Conservation (phyloP, 2,329 filamentous ascomycete genomes). For the Fusarium tricinctum region DNA sequence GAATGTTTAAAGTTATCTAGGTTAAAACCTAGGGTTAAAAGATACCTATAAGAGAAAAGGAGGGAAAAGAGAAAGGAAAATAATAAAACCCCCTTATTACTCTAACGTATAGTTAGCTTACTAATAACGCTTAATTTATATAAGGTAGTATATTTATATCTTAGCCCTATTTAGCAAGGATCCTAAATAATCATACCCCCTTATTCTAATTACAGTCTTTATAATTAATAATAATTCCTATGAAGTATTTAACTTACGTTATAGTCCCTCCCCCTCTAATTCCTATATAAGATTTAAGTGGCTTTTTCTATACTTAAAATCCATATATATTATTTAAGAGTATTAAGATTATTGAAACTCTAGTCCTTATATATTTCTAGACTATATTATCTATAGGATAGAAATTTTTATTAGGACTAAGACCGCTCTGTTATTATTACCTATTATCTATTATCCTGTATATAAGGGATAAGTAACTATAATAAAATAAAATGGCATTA, state of each 20-base stretch:
- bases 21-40: too few relatives aligned
- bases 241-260: not conserved
- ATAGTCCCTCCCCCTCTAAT: not conserved
- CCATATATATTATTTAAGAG: not conserved
- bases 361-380: not conserved
- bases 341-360: not conserved
- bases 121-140: not conserved
- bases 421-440: not conserved
- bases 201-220: not conserved
- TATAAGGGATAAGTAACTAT: not conserved
- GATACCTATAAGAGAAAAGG: too few relatives aligned
- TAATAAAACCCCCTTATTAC: too few relatives aligned
- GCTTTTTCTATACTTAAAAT: not conserved
- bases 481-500: not conserved
- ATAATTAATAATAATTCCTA: not conserved
- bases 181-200: not conserved
- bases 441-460: not conserved
- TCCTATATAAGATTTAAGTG: not conserved
- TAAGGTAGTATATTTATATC: not conserved
- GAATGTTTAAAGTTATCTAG: too few relatives aligned
- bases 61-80: too few relatives aligned
- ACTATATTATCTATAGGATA: not conserved
- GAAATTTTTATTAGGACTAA: not conserved
- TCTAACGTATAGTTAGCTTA: not conserved
- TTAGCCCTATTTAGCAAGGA: not conserved